Evolutionary conservation across 2,329 filamentous ascomycete genomes (phyloP).

Genomic region (Dactylellina sp.): DNA sequence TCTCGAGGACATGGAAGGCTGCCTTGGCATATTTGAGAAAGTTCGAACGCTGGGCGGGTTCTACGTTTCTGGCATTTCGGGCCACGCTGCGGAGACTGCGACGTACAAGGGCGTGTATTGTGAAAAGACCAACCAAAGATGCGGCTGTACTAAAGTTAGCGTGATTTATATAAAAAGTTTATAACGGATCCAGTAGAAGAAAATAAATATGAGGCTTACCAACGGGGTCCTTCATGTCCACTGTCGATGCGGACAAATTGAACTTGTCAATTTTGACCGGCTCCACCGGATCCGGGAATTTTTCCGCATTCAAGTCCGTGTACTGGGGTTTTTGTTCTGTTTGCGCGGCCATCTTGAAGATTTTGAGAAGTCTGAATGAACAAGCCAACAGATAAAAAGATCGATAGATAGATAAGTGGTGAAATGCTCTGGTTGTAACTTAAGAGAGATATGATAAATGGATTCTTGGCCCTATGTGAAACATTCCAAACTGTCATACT

Average conservation of each 20-base stretch:
- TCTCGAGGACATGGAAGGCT: constrained; percentile 40
- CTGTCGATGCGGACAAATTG: constrained; percentile 45
- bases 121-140: constrained; percentile 40
- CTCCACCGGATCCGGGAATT: constrained; percentile 57
- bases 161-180: constrained; percentile 8
- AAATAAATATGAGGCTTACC: constrained; percentile 23
- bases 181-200: too few relatives aligned
- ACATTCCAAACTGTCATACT: constrained; percentile 4
- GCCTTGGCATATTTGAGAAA: constrained; percentile 54
- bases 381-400: not conserved
- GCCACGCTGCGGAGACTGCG: constrained; percentile 55
- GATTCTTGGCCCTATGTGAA: constrained; percentile 4
- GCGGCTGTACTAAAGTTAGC: constrained; percentile 10
- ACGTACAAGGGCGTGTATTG: constrained; percentile 49
- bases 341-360: constrained; percentile 29
- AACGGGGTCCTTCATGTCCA: constrained; percentile 54
- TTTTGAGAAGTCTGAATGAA: not conserved
- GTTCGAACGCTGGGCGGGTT: constrained; percentile 40
- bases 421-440: too few relatives aligned
- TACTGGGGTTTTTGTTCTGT: constrained; percentile 34
- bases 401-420: not conserved
- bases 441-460: not conserved
- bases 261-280: constrained; percentile 49
- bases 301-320: constrained; percentile 56
- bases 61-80: constrained; percentile 45